Conservation (phyloP, 2,329 filamentous ascomycete species). For the Pseudogymnoascus sp. region DNA sequence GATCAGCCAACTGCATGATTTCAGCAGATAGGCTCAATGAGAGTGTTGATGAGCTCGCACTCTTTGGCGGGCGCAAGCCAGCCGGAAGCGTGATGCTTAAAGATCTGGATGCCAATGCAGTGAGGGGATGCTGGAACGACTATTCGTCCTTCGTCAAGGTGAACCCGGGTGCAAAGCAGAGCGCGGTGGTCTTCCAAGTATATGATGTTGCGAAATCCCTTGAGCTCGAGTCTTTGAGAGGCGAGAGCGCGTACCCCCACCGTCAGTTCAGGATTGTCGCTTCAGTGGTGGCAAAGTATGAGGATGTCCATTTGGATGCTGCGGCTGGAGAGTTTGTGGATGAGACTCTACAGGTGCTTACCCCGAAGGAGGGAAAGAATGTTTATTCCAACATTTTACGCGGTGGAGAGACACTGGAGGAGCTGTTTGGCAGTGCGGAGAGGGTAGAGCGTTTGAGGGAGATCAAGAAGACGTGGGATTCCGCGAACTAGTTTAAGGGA, state of each 20-base stretch:
- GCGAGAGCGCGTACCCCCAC: background rate
- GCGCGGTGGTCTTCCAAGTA: background rate
- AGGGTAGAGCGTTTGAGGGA: constrained; percentile 22
- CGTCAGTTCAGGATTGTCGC: background rate
- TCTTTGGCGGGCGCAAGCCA: background rate
- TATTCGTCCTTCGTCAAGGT: background rate
- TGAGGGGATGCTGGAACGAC: background rate
- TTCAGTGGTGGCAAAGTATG: background rate
- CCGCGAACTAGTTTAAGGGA: constrained; percentile 13
- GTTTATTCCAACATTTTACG: background rate
- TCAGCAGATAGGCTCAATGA: background rate
- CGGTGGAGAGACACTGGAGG: background rate
- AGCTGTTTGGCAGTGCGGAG: background rate
- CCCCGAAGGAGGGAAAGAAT: background rate
- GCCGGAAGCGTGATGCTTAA: background rate
- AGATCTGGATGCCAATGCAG: background rate
- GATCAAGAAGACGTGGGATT: constrained; percentile 28
- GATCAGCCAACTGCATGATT: background rate
- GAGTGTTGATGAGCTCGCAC: background rate
- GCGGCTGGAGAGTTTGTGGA: background rate
- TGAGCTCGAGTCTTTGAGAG: background rate
- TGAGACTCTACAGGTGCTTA: background rate
- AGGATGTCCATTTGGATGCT: background rate
- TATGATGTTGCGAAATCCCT: background rate
- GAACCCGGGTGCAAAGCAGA: background rate